A percentile compares a stretch with the other conserved stretches of the same genome.
phyloP scores from a whole-genome alignment of 129 eudicot species.

The Arctium minus region DNA sequence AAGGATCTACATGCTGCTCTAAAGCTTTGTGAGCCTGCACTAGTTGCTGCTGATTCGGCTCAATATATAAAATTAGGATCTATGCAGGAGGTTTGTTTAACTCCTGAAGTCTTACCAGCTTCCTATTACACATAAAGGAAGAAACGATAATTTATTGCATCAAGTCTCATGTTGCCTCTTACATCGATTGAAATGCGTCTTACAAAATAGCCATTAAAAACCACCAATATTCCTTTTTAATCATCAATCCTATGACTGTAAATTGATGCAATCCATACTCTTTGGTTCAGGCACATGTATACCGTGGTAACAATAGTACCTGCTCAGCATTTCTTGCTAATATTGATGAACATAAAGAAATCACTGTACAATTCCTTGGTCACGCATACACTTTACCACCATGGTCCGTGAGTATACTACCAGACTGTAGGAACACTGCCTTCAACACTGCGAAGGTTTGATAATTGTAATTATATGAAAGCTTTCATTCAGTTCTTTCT shows the following conservation, averaged over 20 bases:
- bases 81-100: slow-evolving; percentile 73
- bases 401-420: slow-evolving; percentile 96
- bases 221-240: not conserved
- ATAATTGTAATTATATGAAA: slow-evolving; percentile 5
- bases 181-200: not conserved
- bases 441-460: slow-evolving; percentile 93
- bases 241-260: not conserved
- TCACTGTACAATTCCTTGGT: slow-evolving; percentile 57
- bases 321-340: slow-evolving; percentile 97
- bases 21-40: slow-evolving; percentile 96
- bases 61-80: slow-evolving; percentile 81
- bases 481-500: not conserved
- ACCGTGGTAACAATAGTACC: slow-evolving; percentile 47
- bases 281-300: slow-evolving; percentile 76
- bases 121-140: not conserved
- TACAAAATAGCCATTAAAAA: not conserved
- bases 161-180: not conserved
- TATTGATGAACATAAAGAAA: slow-evolving; percentile 72
- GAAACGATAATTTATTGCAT: not conserved
- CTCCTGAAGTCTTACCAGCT: slow-evolving; percentile 3
- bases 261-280: slow-evolving; percentile 1
- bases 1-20: slow-evolving; percentile 95
- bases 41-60: slow-evolving; percentile 83
- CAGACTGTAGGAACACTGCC: slow-evolving; percentile 78
- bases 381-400: slow-evolving; percentile 77